Evolutionary conservation across 2,329 filamentous ascomycete species (phyloP).

Genomic region (Pyricularia sp.): DNA sequence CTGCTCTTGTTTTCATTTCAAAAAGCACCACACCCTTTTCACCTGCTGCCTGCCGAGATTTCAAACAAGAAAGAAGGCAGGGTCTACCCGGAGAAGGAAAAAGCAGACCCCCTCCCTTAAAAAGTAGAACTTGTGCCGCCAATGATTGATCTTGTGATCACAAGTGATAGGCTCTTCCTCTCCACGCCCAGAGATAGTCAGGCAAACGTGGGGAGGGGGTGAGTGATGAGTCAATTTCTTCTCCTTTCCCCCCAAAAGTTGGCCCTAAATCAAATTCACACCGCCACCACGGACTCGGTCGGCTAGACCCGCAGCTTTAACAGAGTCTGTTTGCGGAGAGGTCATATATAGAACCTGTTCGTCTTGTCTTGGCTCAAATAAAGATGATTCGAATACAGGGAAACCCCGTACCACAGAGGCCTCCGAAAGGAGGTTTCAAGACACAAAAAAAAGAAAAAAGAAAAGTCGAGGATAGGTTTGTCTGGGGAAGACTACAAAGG

Average conservation of each 20-base stretch:
- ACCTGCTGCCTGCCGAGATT: neutral
- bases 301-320: neutral
- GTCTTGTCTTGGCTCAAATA: neutral
- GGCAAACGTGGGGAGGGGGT: neutral
- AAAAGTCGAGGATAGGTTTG: no score
- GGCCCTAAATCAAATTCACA: neutral
- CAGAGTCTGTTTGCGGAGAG: neutral
- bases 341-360: neutral
- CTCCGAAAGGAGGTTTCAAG: neutral
- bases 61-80: neutral
- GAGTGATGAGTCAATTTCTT: neutral
- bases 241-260: neutral
- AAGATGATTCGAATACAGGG: neutral
- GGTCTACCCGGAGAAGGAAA: neutral
- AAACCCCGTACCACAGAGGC: neutral
- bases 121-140: neutral
- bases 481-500: no score
- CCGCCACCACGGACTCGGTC: neutral
- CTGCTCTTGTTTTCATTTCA: neutral
- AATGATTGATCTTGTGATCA: neutral
- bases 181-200: neutral
- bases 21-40: neutral
- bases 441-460: neutral
- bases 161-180: neutral
- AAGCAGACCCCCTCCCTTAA: neutral